Evolutionary conservation across 2,329 filamentous ascomycete genomes (phyloP).

Genomic region (Trichocomaceae sp.): DNA sequence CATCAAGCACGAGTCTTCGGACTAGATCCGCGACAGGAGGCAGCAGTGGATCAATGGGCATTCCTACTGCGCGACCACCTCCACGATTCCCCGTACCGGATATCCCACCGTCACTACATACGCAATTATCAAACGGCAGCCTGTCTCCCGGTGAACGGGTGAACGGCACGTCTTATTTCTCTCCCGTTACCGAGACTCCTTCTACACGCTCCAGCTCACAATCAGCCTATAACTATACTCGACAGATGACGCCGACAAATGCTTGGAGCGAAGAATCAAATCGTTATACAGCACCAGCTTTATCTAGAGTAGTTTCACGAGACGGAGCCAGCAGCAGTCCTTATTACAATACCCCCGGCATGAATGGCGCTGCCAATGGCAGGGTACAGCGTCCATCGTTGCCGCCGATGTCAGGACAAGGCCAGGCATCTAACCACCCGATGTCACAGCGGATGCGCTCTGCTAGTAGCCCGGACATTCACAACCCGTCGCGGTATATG

Average conservation of each 20-base stretch:
- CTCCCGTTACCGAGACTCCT: constrained; percentile 65
- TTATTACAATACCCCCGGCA: constrained; percentile 48
- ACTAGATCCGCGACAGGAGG: constrained; percentile 68
- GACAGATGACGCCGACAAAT: constrained; percentile 61
- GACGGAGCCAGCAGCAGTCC: constrained; percentile 62
- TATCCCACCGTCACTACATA: constrained; percentile 62
- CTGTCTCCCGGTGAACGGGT: constrained; percentile 55
- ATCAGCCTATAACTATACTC: constrained; percentile 70
- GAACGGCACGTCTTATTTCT: constrained; percentile 81
- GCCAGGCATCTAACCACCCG: constrained; percentile 47
- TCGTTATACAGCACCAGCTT: constrained; percentile 81
- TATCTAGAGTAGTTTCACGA: constrained; percentile 72
- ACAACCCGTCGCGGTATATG: constrained; percentile 47
- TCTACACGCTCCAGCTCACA: constrained; percentile 51
- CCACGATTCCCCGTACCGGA: constrained; percentile 66
- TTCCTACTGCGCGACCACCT: constrained; percentile 45
- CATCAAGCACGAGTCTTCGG: constrained; percentile 67
- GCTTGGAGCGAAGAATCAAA: constrained; percentile 67
- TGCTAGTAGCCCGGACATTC: constrained; percentile 92
- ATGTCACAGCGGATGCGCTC: constrained; percentile 69
- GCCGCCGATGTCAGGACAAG: constrained; percentile 58
- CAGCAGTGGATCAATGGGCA: constrained; percentile 34
- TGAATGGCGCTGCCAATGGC: constrained; percentile 45
- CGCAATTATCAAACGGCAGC: constrained; percentile 45
- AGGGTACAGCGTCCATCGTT: constrained; percentile 66